Conservation (phyloP, 345 rosid species). For the Syzygium oleosum region DNA sequence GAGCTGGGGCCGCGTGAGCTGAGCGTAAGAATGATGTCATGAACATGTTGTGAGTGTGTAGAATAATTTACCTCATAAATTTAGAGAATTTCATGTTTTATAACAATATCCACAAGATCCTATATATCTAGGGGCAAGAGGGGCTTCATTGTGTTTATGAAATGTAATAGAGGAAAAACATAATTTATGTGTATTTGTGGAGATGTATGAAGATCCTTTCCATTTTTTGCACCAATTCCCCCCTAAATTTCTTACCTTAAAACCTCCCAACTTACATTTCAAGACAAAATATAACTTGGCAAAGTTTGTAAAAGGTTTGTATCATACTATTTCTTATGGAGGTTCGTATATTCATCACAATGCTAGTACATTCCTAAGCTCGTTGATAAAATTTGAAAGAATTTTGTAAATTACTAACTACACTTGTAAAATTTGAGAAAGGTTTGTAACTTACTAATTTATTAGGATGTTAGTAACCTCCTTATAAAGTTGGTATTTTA, state of each 20-base stretch:
- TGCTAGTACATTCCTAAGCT: neutral
- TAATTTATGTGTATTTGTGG: neutral
- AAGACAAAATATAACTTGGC: neutral
- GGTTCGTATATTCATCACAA: neutral
- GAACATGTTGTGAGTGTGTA: neutral
- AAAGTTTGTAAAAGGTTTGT: neutral
- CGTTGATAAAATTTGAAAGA: neutral
- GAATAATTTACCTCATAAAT: neutral
- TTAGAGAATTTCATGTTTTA: neutral
- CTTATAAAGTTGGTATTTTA: neutral
- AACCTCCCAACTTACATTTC: neutral
- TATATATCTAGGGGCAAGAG: neutral
- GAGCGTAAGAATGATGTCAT: neutral
- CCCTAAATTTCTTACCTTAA: neutral
- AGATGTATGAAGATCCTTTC: neutral
- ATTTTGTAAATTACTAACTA: neutral
- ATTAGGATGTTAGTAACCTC: neutral
- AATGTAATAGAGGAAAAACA: neutral
- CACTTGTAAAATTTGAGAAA: neutral
- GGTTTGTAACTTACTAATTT: neutral
- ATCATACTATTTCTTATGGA: neutral
- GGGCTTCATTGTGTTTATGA: neutral
- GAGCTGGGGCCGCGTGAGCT: neutral
- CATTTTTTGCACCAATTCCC: neutral
- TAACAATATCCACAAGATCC: neutral